These are phyloP conservation scores for Phytophthora kernoviae DNA, from an alignment of 352 stramenopile species.

Conservation along the genomic window DNA sequence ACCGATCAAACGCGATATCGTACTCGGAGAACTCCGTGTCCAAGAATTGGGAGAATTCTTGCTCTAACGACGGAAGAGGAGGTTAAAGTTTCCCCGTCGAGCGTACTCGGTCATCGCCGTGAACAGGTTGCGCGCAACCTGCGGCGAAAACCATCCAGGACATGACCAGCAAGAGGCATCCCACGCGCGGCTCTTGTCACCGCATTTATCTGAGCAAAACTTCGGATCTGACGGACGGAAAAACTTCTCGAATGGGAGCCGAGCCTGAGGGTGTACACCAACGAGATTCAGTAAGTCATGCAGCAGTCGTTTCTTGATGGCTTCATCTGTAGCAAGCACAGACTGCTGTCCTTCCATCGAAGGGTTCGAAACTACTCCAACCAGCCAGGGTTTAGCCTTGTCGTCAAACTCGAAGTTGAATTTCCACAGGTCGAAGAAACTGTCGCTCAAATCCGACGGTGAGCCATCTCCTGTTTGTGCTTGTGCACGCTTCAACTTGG, in stretches of 20 bases:
- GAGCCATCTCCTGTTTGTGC: conserved; percentile 31
- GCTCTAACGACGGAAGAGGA: conserved; percentile 69
- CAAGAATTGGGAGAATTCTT: conserved; percentile 62
- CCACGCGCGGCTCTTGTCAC: conserved; percentile 61
- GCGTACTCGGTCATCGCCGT: conserved; percentile 62
- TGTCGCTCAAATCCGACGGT: conserved; percentile 51
- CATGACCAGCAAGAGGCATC: conserved; percentile 81
- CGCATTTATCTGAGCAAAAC: conserved; percentile 72
- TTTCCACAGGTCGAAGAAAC: conserved; percentile 95
- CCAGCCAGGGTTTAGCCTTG: conserved; percentile 94
- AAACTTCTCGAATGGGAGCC: conserved; percentile 64
- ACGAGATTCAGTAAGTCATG: conserved; percentile 74
- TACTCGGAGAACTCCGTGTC: conserved; percentile 61
- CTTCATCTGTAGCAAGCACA: conserved; percentile 68
- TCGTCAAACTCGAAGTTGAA: conserved; percentile 97
- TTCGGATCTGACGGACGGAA: conserved; percentile 44
- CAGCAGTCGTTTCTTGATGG: conserved; percentile 66
- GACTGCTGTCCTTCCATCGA: conserved; percentile 56
- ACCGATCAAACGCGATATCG: conserved; percentile 73
- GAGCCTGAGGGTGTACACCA: conserved; percentile 65
- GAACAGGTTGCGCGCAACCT: conserved; percentile 64
- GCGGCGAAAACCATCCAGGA: conserved; percentile 69
- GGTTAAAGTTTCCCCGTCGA: conserved; percentile 68
- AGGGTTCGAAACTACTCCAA: conserved; percentile 83
- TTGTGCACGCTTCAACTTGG: conserved; percentile 48